These are phyloP conservation scores for Fagopyrum tataricum DNA, from an alignment of 148 eudicot species.

Conservation along the genomic window DNA sequence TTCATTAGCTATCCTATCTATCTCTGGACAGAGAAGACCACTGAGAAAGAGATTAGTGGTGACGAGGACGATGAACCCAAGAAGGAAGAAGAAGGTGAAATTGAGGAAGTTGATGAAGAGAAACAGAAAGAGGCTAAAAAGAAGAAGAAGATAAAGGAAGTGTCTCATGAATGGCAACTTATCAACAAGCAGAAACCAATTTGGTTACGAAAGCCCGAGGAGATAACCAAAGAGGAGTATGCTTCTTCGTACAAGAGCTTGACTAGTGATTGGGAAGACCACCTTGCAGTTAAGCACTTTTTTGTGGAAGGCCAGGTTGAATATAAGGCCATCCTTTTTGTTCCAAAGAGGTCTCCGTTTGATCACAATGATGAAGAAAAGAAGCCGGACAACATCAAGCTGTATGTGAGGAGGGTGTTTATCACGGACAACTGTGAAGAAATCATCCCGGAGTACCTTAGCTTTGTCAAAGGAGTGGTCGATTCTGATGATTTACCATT, in stretches of 20 bases:
- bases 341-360: slow-evolving; percentile 74
- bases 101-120: slow-evolving; percentile 75
- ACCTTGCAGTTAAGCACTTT: slow-evolving; percentile 82
- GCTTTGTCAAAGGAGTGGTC: slow-evolving; percentile 13
- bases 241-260: slow-evolving; percentile 91
- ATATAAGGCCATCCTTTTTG: slow-evolving; percentile 74
- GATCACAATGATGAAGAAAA: slow-evolving; percentile 75
- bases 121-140: slow-evolving; percentile 55
- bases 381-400: slow-evolving; percentile 85
- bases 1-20: slow-evolving; percentile 91
- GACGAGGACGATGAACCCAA: slow-evolving; percentile 88
- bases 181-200: slow-evolving; percentile 90
- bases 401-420: slow-evolving; percentile 85
- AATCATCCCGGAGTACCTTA: slow-evolving; percentile 81
- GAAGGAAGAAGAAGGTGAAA: slow-evolving; percentile 65
- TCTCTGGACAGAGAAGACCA: slow-evolving; percentile 87
- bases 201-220: slow-evolving; percentile 88
- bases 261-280: slow-evolving; percentile 88
- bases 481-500: slow-evolving; percentile 87
- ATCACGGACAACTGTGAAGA: slow-evolving; percentile 91
- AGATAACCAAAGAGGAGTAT: slow-evolving; percentile 79
- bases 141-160: slow-evolving; percentile 81
- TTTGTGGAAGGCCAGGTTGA: slow-evolving; percentile 88
- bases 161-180: slow-evolving; percentile 69
- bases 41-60: slow-evolving; percentile 79